Evolutionary conservation across 805 yeast genomes (phyloP).

Genomic region (Kazachstania kunashirensis): DNA sequence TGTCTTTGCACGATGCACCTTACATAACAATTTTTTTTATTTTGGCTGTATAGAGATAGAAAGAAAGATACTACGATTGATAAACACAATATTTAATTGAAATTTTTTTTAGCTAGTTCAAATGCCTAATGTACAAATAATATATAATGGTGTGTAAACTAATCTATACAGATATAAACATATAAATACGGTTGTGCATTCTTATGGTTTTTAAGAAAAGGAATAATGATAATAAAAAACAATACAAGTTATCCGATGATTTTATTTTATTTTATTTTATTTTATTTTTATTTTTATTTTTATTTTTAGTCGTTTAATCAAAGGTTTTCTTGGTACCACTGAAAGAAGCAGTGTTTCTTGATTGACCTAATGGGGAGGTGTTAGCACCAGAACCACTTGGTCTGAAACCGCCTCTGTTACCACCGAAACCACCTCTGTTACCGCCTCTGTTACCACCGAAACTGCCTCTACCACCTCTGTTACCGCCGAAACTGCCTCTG

Average conservation of each 20-base stretch:
- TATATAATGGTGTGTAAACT: background rate
- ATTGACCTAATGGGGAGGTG: slow-evolving; percentile 43
- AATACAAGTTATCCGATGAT: too few relatives aligned
- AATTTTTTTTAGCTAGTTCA: background rate
- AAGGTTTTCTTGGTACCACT: slow-evolving; percentile 78
- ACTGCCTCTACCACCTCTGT: slow-evolving; percentile 30
- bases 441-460: slow-evolving; percentile 16
- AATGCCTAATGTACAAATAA: slow-evolving; percentile 2
- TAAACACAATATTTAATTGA: background rate
- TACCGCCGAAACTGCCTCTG: slow-evolving; percentile 28
- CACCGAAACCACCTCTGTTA: slow-evolving; percentile 3
- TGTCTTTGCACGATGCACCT: too few relatives aligned
- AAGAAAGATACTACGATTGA: too few relatives aligned
- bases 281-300: too few relatives aligned
- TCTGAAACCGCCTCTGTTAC: slow-evolving; percentile 10
- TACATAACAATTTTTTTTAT: too few relatives aligned
- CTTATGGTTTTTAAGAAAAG: too few relatives aligned
- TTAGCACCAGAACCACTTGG: slow-evolving; percentile 46
- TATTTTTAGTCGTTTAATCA: slow-evolving; percentile 36
- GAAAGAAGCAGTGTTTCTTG: slow-evolving; percentile 48
- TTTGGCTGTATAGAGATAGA: too few relatives aligned
- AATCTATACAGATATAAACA: background rate
- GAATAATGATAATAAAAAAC: too few relatives aligned
- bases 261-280: too few relatives aligned
- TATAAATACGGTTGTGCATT: too few relatives aligned